Conservation (phyloP, 2,329 filamentous ascomycete genomes). For the Alternaria brassicae region DNA sequence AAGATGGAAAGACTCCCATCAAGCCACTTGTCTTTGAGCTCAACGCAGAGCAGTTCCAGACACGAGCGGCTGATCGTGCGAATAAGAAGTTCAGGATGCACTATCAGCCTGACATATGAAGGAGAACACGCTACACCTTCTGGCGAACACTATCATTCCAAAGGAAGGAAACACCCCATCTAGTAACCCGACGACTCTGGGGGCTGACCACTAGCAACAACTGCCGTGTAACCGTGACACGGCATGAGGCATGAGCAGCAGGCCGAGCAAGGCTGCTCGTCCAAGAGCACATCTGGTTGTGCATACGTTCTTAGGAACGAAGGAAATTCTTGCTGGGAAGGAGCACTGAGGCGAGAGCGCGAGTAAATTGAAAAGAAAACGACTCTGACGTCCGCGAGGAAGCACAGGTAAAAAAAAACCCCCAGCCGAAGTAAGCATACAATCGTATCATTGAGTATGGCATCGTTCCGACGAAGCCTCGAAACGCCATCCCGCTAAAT, state of each 20-base stretch:
- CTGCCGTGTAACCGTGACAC: background rate
- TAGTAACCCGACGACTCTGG: background rate
- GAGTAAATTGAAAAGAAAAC: background rate
- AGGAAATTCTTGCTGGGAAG: background rate
- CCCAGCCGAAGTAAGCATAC: background rate
- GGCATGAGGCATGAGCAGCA: no score
- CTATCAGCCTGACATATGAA: conserved; percentile 75
- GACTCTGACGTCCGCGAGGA: background rate
- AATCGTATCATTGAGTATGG: conserved; percentile 9
- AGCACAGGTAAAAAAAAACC: background rate
- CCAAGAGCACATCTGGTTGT: background rate
- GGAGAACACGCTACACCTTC: background rate
- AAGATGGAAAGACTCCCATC: conserved; percentile 28
- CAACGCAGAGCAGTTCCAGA: conserved; percentile 85
- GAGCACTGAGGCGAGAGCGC: background rate
- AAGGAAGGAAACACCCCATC: background rate
- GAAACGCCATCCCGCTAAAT: conserved; percentile 23
- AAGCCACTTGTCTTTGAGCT: conserved; percentile 78
- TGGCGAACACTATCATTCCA: background rate
- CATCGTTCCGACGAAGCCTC: conserved; percentile 13
- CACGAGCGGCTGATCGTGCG: conserved; percentile 80
- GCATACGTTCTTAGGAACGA: background rate
- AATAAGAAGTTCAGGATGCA: conserved; percentile 92
- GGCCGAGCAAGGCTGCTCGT: no score
- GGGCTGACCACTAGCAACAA: no score